These are phyloP conservation scores for Syncephalastrum sp. DNA, from an alignment of 371 early-diverging fungal genomes.

Conservation along the genomic window DNA sequence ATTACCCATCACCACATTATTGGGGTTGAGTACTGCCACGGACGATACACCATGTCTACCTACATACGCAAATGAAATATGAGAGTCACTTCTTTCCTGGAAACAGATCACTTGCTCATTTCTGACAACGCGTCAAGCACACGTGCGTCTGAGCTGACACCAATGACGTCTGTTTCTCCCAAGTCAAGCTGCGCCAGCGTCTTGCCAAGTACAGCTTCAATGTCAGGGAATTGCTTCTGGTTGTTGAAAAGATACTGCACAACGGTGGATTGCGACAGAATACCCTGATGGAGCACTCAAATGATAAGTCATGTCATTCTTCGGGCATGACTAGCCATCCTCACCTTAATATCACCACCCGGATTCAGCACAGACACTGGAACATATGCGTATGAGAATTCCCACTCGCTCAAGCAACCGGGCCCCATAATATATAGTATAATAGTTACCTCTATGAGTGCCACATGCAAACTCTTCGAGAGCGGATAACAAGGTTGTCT, in stretches of 20 bases:
- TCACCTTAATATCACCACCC: constrained; percentile 42
- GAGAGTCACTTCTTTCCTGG: not conserved
- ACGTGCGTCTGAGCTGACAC: constrained; percentile 50
- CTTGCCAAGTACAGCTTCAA: constrained; percentile 37
- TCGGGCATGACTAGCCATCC: not conserved
- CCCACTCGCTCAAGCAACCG: too few species aligned
- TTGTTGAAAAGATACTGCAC: constrained; percentile 61
- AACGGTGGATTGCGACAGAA: constrained; percentile 79
- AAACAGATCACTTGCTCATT: constrained; percentile 47
- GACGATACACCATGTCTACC: constrained; percentile 62
- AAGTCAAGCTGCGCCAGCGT: constrained; percentile 55
- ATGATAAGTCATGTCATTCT: not conserved
- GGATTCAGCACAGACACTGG: constrained; percentile 65
- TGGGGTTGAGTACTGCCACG: constrained; percentile 58
- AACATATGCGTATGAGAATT: not conserved
- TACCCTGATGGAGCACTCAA: constrained; percentile 46
- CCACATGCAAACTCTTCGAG: constrained; percentile 77
- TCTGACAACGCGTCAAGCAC: constrained; percentile 57
- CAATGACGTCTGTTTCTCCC: constrained; percentile 52
- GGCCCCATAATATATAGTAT: not conserved
- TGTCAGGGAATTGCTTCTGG: constrained; percentile 37
- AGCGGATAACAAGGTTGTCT: constrained; percentile 71
- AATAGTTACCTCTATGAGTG: constrained; percentile 65
- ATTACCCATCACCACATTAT: constrained; percentile 64
- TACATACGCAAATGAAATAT: constrained; percentile 15